Conservation (phyloP, 208 protist genomes). For the Crithidia expoeki region DNA sequence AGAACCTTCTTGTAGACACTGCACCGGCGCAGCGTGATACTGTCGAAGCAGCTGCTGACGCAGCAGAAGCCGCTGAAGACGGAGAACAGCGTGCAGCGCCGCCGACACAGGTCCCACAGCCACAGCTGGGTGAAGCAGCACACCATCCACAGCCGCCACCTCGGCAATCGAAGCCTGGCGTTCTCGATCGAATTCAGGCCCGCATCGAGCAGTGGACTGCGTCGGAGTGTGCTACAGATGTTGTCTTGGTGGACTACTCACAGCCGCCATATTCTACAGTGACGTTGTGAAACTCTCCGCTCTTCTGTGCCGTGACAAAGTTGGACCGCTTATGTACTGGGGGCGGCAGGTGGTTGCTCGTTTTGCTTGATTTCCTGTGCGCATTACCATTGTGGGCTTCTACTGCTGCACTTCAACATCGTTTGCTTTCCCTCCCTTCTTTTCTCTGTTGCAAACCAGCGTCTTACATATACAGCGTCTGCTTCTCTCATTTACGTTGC, state of each 20-base stretch:
- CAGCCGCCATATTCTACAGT: background rate
- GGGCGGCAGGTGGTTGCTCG: too few species aligned
- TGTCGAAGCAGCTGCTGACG: background rate
- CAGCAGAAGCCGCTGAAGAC: background rate
- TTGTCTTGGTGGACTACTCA: conserved; percentile 16
- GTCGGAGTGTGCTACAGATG: conserved; percentile 22
- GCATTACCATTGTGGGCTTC: too few species aligned
- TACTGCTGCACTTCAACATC: too few species aligned
- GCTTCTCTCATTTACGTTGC: too few species aligned
- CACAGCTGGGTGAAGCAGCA: background rate
- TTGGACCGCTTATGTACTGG: too few species aligned
- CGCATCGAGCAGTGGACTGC: conserved; percentile 15
- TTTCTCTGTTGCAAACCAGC: too few species aligned
- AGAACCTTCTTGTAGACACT: background rate
- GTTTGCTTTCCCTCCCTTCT: too few species aligned
- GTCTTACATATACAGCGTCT: too few species aligned
- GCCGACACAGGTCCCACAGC: too few species aligned
- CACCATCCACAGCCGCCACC: background rate
- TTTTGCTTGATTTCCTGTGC: too few species aligned
- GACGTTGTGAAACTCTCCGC: background rate
- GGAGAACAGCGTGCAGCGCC: background rate
- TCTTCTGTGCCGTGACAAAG: background rate
- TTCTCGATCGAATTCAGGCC: background rate
- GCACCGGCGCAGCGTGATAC: background rate
- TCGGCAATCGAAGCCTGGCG: background rate